Evolutionary conservation across 2,329 filamentous ascomycete species (phyloP), one percentile per base, ranked within the genome.

Genomic region (Rutstroemia sp.): DNA sequence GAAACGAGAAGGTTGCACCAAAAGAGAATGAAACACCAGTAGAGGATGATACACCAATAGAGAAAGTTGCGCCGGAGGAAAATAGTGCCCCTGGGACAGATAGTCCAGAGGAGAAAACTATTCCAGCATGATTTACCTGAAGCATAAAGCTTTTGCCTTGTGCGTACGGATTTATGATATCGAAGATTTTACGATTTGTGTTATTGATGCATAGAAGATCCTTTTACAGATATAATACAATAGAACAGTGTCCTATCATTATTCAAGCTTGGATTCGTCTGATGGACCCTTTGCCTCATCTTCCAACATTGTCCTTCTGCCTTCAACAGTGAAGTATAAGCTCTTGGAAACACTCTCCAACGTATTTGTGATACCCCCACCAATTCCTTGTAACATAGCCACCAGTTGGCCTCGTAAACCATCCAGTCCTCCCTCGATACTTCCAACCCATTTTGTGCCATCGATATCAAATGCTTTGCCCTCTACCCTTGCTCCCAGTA

Each of bases 301-400:
- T 68, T 96, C 90, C 70, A 99, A 72, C 74, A 92, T 87, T 49
- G 77, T 82, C 73, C 85, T 84, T 70, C 92, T 79, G 49, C 88
- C 83, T 77, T 97, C 92, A 66, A 99, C 76, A 12, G 92, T 89
- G 60, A 96, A 79, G 79, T 92, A 97, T 64, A 99, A 70, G 69
- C 82, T 92, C 78, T 86, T 89, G 58, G 86, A 80, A 49, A 88
- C 83, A 54, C 88, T 84, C 71, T 96, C 90, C 65, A 99, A 75
- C n/a, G 85, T 81, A 61, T 75, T 84, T 23, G 91, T 88, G 55
- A 99, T 73, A 57, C 86, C 84, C 56, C 89, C 81, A 42, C 92
- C 91, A 60, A 89, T 82, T 60, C 84, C 83, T 73, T 94, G 88
- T 70, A 99, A 78, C 74, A 95, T 81, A 60, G 76, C 76, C 53